Percentiles rank a stretch among this genome's conserved stretches.
Conservation (phyloP, 2,329 filamentous ascomycete species). For the Verticillium isaacii region DNA sequence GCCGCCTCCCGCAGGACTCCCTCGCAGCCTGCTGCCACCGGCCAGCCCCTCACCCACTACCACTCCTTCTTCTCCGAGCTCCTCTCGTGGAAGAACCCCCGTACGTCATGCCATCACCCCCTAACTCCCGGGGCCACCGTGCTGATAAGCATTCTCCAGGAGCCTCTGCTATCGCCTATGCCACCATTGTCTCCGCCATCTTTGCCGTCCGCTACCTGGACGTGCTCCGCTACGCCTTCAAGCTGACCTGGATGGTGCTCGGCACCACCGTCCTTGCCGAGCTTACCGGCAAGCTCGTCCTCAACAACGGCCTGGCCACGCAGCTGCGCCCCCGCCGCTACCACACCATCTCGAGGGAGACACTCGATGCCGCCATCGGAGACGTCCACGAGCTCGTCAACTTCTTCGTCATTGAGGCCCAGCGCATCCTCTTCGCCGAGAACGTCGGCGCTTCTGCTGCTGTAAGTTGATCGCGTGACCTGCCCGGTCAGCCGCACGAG, state of each 20-base stretch:
- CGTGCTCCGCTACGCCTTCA: conserved; percentile 59
- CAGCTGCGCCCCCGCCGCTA: conserved; percentile 64
- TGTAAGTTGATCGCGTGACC: conserved; percentile 38
- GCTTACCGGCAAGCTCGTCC: conserved; percentile 53
- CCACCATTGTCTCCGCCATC: conserved; percentile 52
- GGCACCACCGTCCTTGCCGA: conserved; percentile 58
- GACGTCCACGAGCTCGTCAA: conserved; percentile 66
- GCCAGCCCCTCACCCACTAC: conserved; percentile 63
- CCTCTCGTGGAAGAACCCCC: conserved; percentile 64
- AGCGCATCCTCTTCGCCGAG: conserved; percentile 65
- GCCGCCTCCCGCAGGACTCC: conserved; percentile 53
- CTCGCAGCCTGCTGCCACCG: conserved; percentile 48
- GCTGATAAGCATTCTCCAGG: conserved; percentile 31
- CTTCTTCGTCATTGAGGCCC: conserved; percentile 67
- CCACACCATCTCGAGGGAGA: conserved; percentile 60
- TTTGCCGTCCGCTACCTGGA: conserved; percentile 62
- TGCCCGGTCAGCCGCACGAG: not conserved
- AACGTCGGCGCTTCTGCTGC: conserved; percentile 55
- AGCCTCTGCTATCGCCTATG: conserved; percentile 62
- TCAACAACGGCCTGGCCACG: conserved; percentile 58
- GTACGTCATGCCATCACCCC: conserved; percentile 34
- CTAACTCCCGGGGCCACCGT: not conserved
- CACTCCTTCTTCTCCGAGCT: conserved; percentile 68
- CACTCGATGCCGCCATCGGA: conserved; percentile 55
- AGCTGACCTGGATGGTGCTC: conserved; percentile 59